A percentile compares a stretch with the other conserved stretches of the same genome.
Conservation (phyloP, 2,329 filamentous ascomycete genomes). For the Colletotrichum sp. region DNA sequence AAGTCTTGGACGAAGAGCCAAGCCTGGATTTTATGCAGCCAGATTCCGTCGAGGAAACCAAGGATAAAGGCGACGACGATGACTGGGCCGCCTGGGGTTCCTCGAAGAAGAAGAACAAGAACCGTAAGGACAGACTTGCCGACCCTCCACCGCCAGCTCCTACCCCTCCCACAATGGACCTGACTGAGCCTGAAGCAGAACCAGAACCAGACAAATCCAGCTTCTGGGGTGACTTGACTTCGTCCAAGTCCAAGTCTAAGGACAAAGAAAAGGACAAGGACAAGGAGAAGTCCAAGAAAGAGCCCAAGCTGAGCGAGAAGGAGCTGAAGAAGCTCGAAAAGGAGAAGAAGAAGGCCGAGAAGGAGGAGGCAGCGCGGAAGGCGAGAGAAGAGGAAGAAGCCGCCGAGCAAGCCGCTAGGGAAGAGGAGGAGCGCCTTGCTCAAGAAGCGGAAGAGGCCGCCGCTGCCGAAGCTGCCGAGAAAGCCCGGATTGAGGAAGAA, state of each 20-base stretch:
- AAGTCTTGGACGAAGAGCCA: conserved; percentile 48
- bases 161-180: conserved; percentile 51
- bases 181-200: conserved; percentile 46
- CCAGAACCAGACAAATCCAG: conserved; percentile 29
- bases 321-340: conserved; percentile 58
- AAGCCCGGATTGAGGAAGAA: conserved; percentile 21
- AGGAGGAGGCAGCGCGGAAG: conserved; percentile 46
- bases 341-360: conserved; percentile 49
- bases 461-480: conserved; percentile 32
- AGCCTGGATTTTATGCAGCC: conserved; percentile 52
- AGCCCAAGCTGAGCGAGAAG: conserved; percentile 52
- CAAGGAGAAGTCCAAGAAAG: conserved; percentile 47
- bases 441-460: conserved; percentile 34
- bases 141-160: conserved; percentile 53
- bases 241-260: conserved; percentile 45
- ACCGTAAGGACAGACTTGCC: conserved; percentile 40
- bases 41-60: conserved; percentile 48
- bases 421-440: conserved; percentile 35
- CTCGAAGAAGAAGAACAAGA: conserved; percentile 50
- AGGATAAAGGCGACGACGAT: conserved; percentile 47
- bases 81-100: conserved; percentile 47
- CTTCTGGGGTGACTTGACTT: conserved; percentile 39
- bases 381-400: conserved; percentile 40
- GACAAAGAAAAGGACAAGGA: conserved; percentile 48
- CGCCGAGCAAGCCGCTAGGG: conserved; percentile 25